phyloP scores from a whole-genome alignment of 208 protist genomes.

The Phytomonas sp. region DNA sequence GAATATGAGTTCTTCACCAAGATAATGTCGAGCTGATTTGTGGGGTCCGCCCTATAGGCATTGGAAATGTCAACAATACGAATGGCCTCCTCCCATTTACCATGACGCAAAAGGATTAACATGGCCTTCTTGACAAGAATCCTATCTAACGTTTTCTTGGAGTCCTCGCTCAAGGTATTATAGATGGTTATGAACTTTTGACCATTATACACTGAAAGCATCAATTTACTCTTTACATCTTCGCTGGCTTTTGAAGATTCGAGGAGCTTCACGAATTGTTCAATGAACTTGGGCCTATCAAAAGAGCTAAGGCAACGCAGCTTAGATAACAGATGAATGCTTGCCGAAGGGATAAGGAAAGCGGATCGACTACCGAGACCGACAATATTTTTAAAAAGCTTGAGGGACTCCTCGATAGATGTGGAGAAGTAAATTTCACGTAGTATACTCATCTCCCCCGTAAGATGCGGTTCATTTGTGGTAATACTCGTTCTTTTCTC shows the following conservation, averaged over 20 bases:
- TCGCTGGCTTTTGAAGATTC: conserved; percentile 21
- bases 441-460: conserved; percentile 15
- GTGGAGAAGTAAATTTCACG: conserved; percentile 19
- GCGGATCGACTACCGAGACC: conserved; percentile 12
- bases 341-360: conserved; percentile 16
- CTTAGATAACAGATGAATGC: conserved; percentile 15
- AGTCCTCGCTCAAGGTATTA: conserved; percentile 15
- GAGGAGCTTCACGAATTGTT: conserved; percentile 15
- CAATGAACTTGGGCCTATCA: conserved; percentile 11
- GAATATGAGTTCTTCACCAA: conserved; percentile 22
- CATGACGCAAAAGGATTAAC: conserved; percentile 17
- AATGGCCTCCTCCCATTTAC: conserved; percentile 60
- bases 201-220: conserved; percentile 18
- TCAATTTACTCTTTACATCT: conserved; percentile 17
- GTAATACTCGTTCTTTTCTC: background rate
- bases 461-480: conserved; percentile 13
- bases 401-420: conserved; percentile 11
- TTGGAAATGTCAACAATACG: conserved; percentile 34
- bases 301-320: conserved; percentile 8
- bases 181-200: conserved; percentile 21
- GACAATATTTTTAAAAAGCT: conserved; percentile 19
- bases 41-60: conserved; percentile 28
- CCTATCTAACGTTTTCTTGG: conserved; percentile 18
- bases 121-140: conserved; percentile 25
- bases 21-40: conserved; percentile 30